Base-by-base conservation (phyloP, 2,329 filamentous ascomycete genomes). In the Neocatenulostroma microsporum region DNA sequence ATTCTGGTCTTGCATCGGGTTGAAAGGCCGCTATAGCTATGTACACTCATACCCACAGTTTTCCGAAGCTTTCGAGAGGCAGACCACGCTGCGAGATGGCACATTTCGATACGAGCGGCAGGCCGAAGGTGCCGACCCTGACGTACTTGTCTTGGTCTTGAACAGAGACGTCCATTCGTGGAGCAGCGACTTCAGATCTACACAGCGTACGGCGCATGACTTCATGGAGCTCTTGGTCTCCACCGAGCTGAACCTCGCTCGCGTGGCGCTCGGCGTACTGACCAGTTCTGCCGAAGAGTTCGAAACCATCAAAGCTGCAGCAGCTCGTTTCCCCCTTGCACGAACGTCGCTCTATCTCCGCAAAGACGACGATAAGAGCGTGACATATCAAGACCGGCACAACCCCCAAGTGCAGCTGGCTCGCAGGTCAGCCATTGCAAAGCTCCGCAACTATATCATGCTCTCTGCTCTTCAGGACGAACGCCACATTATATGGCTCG, bases 401-500 rank as follows among this genome's bases (percentile, higher is more conserved):
- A 36, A 40, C 19, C 43, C 45, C 15, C 28, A 23, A 4, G 37
- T 42, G 8, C 45, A 48, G 21, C 27, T 43, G 5, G 31, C 49
- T 23, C 54, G 56, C 3, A 49, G 56, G 6, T 45, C 46, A 1
- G 37, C 45, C 10, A 50, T 61, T 12, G 56, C 58, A 2, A 42
- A 39, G 19, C 36, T 58, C 21, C 52, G 60, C 7, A 62, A 62
- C 36, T 55, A 58, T 36, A 51, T 62, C 3, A 60, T 59, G 54
- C 39, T 53, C 17, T 47, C 51, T 15, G 46, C 45, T 3, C 36
- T 61, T 23, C 41, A 47, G 19, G 56, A 58, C 21, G 57, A 61
- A 40, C 26, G 48, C 30, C 58, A 61, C 36, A 42, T 62, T 15
- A 31, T 62, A 18, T 62, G 59, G 60, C 34, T 62, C 6, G 60